Evolutionary conservation across 441 rosid species (phyloP).

Genomic region (Kokia cookei): DNA sequence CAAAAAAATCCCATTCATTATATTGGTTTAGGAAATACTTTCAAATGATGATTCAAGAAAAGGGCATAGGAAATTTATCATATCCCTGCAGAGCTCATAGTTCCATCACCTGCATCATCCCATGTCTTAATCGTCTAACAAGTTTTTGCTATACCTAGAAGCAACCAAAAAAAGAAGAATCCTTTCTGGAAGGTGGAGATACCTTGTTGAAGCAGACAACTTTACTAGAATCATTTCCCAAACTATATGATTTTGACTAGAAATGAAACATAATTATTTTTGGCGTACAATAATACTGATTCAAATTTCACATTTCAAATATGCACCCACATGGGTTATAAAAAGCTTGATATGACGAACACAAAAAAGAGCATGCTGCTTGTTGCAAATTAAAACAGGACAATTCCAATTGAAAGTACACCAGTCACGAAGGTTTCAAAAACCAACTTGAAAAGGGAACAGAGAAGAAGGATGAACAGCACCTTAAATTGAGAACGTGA

Average conservation of each 20-base stretch:
- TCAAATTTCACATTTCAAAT: background rate
- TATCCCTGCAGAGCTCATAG: background rate
- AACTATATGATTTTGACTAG: background rate
- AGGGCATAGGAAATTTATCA: background rate
- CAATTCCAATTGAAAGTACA: background rate
- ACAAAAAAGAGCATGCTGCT: background rate
- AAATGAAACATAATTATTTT: background rate
- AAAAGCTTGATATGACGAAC: background rate
- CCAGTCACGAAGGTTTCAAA: background rate
- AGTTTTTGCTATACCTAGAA: background rate
- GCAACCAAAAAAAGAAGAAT: background rate
- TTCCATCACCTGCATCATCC: background rate
- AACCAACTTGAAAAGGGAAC: background rate
- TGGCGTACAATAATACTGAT: background rate
- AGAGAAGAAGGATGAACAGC: background rate
- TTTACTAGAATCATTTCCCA: background rate
- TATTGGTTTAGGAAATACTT: background rate
- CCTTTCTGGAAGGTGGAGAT: background rate
- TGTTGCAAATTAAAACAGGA: conserved; percentile 1
- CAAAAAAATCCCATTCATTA: background rate
- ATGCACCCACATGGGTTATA: background rate
- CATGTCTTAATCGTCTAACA: background rate
- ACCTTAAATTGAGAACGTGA: conserved; percentile 87
- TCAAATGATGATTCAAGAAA: background rate
- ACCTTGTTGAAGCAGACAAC: background rate